phyloP scores from a whole-genome alignment of 768 basidiomycete genomes.

The Leccinum subgranulosum region DNA sequence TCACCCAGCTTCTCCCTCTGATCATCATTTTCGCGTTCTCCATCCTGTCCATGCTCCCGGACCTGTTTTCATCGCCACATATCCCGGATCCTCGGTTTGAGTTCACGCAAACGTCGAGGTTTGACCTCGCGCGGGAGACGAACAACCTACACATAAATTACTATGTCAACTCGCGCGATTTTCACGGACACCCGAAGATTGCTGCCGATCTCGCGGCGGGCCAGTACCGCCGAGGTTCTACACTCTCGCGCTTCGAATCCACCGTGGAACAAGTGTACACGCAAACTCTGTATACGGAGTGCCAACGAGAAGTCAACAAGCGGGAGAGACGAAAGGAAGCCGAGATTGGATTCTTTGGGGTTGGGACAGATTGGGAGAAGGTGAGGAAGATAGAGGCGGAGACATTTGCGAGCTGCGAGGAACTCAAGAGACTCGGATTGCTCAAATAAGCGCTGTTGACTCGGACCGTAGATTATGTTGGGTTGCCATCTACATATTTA shows the following conservation, averaged over 20 bases:
- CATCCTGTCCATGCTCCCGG: conserved; percentile 75
- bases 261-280: conserved; percentile 75
- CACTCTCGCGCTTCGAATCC: conserved; percentile 64
- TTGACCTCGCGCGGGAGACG: conserved; percentile 71
- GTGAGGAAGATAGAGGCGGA: conserved; percentile 71
- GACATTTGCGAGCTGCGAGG: conserved; percentile 73
- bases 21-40: conserved; percentile 84
- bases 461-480: conserved; percentile 12
- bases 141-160: conserved; percentile 70
- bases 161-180: conserved; percentile 78
- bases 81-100: conserved; percentile 79
- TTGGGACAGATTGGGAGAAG: conserved; percentile 92
- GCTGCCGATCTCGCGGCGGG: conserved; percentile 63
- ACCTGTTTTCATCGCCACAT: conserved; percentile 57
- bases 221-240: conserved; percentile 25
- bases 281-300: conserved; percentile 64
- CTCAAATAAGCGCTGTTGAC: conserved; percentile 35
- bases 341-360: conserved; percentile 84
- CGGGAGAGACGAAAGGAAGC: conserved; percentile 71
- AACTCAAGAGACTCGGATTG: conserved; percentile 61
- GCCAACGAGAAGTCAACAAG: conserved; percentile 63
- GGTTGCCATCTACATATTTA: conserved; percentile 21
- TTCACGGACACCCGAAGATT: conserved; percentile 71
- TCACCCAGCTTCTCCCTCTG: conserved; percentile 81
- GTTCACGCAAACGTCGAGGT: conserved; percentile 59